A percentile compares a stretch with the other conserved stretches of the same genome.
phyloP scores from a whole-genome alignment of 495 filamentous ascomycete genomes.

The Trichoderma asperelloides region DNA sequence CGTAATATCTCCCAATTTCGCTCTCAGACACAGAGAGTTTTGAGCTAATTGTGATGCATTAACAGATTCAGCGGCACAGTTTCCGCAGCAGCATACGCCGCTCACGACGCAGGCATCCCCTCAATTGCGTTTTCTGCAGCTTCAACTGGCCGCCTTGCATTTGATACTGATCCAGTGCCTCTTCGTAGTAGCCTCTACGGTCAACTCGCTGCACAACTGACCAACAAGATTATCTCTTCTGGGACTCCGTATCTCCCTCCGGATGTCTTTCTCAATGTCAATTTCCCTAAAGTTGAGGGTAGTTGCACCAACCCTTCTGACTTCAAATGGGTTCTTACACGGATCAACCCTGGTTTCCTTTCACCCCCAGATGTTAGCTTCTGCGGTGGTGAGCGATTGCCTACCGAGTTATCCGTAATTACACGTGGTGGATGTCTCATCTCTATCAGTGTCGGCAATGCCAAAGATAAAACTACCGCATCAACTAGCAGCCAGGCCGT shows the following conservation, averaged over 20 bases:
- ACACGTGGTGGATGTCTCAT: conserved; percentile 44
- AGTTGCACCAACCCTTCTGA: conserved; percentile 37
- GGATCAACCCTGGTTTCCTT: conserved; percentile 45
- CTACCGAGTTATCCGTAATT: conserved; percentile 46
- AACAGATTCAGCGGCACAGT: conserved; percentile 50
- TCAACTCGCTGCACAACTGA: conserved; percentile 48
- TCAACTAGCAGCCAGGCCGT: conserved; percentile 44
- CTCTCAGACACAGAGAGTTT: too few species aligned
- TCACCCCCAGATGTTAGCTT: conserved; percentile 45
- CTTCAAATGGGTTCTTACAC: conserved; percentile 52
- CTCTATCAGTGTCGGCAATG: conserved; percentile 54
- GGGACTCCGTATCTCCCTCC: conserved; percentile 53
- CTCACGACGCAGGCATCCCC: conserved; percentile 43
- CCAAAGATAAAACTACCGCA: conserved; percentile 49
- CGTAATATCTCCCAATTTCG: not conserved
- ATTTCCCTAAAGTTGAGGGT: conserved; percentile 45
- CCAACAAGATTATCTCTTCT: conserved; percentile 39
- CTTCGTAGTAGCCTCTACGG: conserved; percentile 50
- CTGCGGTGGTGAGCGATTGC: conserved; percentile 47
- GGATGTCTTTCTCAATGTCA: conserved; percentile 56
- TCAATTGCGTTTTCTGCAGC: conserved; percentile 56
- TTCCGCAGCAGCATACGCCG: conserved; percentile 50
- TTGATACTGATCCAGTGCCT: conserved; percentile 37
- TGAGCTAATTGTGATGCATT: too few species aligned
- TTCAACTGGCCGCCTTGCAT: conserved; percentile 41